Percentiles rank a stretch among this genome's conserved stretches.
These are phyloP conservation scores for Xylaria acuta DNA, from an alignment of 495 filamentous ascomycete genomes.

Conservation along the genomic window DNA sequence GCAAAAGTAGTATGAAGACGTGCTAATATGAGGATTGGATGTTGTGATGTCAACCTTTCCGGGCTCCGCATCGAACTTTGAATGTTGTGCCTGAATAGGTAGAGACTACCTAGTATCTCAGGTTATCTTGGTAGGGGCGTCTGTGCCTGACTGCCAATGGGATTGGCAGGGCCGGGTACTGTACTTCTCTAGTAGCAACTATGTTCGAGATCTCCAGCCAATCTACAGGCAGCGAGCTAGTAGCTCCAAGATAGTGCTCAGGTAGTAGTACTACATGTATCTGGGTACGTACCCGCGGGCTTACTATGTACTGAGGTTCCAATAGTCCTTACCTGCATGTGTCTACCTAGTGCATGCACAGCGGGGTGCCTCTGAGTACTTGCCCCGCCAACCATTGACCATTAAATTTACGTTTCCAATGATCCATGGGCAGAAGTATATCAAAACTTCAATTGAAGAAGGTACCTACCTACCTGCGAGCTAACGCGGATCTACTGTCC, in stretches of 20 bases:
- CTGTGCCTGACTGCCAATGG: slow-evolving; percentile 5
- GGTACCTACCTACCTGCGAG: slow-evolving; percentile 5
- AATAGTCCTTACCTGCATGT: too few relatives aligned
- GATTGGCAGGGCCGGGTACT: slow-evolving; percentile 3
- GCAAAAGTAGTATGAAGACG: neutral
- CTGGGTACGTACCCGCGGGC: too few relatives aligned
- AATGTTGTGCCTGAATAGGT: neutral
- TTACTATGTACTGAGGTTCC: too few relatives aligned
- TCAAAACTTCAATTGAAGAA: slow-evolving; percentile 1
- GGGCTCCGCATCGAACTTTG: neutral
- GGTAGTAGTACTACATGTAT: neutral
- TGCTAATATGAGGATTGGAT: neutral
- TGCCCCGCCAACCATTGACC: slow-evolving; percentile 12
- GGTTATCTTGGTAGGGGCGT: neutral
- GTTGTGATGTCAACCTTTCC: neutral
- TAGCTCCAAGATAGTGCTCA: neutral
- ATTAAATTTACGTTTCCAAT: neutral
- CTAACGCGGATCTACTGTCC: neutral
- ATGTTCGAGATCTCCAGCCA: neutral
- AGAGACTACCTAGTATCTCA: neutral
- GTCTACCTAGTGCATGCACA: neutral
- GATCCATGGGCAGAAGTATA: slow-evolving; percentile 1
- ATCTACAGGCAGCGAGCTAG: neutral
- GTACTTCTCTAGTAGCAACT: neutral
- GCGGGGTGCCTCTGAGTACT: neutral